phyloP scores from a whole-genome alignment of 2,329 filamentous ascomycete genomes.

The Didymella keratinophila region DNA sequence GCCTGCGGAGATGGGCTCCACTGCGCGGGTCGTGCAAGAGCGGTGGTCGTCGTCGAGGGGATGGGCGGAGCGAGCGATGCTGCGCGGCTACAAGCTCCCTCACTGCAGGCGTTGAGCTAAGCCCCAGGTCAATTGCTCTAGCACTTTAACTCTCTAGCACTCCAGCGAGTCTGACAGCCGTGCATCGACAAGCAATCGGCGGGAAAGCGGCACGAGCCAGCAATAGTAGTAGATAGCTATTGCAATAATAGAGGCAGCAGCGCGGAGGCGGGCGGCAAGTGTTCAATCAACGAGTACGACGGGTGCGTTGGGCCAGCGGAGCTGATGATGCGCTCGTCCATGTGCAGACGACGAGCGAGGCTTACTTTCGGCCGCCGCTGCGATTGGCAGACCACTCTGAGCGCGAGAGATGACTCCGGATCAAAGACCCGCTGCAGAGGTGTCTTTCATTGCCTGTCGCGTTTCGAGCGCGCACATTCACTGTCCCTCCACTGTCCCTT shows the following conservation, averaged over 20 bases:
- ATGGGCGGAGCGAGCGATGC: constrained; percentile 8
- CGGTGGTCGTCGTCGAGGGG: constrained; percentile 8
- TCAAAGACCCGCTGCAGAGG: constrained; percentile 5
- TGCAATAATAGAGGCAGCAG: constrained; percentile 1
- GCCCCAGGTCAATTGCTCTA: constrained; percentile 10
- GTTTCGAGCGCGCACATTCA: constrained; percentile 2
- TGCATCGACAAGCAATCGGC: constrained; percentile 13
- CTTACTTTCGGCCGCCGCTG: constrained; percentile 9
- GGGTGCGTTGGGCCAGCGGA: constrained; percentile 5
- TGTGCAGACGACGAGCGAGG: background rate
- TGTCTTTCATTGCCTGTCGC: constrained; percentile 3
- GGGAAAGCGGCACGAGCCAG: constrained; percentile 18
- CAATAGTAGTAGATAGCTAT: background rate
- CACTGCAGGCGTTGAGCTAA: constrained; percentile 10
- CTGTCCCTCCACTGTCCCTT: background rate
- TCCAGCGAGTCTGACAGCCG: constrained; percentile 6
- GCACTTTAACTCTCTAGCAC: background rate
- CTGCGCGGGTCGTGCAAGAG: constrained; percentile 6
- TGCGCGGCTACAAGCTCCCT: constrained; percentile 17
- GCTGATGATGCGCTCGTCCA: constrained; percentile 8
- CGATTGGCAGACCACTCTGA: constrained; percentile 13
- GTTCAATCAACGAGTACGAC: background rate
- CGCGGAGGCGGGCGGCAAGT: background rate
- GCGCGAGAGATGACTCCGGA: constrained; percentile 10
- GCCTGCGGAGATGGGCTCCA: constrained; percentile 7